Conservation (phyloP, 768 basidiomycete genomes). For the Asterophora parasitica region DNA sequence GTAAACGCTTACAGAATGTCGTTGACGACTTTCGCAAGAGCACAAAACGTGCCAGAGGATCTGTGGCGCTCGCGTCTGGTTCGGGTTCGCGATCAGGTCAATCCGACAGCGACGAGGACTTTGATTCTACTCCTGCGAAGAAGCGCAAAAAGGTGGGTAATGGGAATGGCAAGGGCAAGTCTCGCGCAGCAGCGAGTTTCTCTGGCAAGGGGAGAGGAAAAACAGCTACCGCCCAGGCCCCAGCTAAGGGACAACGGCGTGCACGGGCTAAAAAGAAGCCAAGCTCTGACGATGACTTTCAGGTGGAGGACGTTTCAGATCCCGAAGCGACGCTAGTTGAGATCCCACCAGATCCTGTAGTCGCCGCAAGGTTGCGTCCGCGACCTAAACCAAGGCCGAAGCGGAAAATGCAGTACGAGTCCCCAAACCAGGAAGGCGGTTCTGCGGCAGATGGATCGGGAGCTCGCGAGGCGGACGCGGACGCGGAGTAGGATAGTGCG, state of each 20-base stretch:
- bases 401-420: neutral
- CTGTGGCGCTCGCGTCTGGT: slow-evolving; percentile 15
- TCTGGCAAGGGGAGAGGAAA: slow-evolving; percentile 4
- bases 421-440: no score
- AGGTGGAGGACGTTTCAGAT: neutral
- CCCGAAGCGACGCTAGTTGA: neutral
- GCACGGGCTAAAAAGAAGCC: slow-evolving; percentile 14
- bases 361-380: slow-evolving; percentile 26
- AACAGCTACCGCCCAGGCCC: no score
- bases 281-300: slow-evolving; percentile 1
- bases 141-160: slow-evolving; percentile 24
- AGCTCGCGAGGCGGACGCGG: no score
- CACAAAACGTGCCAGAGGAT: slow-evolving; percentile 32
- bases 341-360: slow-evolving; percentile 17
- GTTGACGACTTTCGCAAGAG: slow-evolving; percentile 71
- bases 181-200: neutral
- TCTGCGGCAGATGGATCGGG: no score
- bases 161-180: slow-evolving; percentile 11
- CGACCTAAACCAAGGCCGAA: slow-evolving; percentile 25
- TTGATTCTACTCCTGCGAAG: slow-evolving; percentile 19
- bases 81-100: slow-evolving; percentile 12
- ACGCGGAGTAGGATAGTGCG: no score
- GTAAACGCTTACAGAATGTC: slow-evolving; percentile 83
- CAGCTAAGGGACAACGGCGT: slow-evolving; percentile 7
- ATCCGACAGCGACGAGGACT: slow-evolving; percentile 22